Percentiles rank a stretch among this genome's conserved stretches.
Evolutionary conservation across 169 alveolate genomes (phyloP).

Genomic region (Condylostoma magnum): DNA sequence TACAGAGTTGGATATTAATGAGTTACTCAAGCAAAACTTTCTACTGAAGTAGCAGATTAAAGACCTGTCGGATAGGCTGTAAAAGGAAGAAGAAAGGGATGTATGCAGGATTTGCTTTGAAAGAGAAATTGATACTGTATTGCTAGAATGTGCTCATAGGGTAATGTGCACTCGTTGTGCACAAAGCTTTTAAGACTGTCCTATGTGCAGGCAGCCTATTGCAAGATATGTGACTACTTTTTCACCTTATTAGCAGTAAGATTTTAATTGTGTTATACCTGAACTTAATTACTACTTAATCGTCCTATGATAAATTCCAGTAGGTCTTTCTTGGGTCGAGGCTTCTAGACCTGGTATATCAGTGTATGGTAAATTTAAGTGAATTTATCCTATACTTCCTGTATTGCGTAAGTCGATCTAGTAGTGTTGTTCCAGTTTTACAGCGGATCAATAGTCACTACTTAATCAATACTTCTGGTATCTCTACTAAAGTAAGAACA

Average conservation of each 20-base stretch:
- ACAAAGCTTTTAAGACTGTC: slow-evolving; percentile 22
- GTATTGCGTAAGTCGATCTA: background rate
- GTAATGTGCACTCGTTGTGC: slow-evolving; percentile 65
- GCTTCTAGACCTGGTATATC: too few relatives aligned
- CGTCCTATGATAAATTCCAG: too few relatives aligned
- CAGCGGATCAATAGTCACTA: slow-evolving; percentile 15
- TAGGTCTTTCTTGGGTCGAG: too few relatives aligned
- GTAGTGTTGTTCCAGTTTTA: background rate
- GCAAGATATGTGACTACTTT: slow-evolving; percentile 1
- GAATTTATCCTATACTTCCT: too few relatives aligned
- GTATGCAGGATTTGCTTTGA: slow-evolving; percentile 71
- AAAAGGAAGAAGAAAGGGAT: slow-evolving; percentile 53
- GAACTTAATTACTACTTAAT: too few relatives aligned
- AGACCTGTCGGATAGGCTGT: slow-evolving; percentile 48
- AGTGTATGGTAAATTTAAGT: too few relatives aligned
- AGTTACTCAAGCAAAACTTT: slow-evolving; percentile 26
- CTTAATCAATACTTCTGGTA: background rate
- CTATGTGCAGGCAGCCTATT: slow-evolving; percentile 19
- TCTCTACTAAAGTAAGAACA: background rate
- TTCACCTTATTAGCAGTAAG: background rate
- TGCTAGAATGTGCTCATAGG: slow-evolving; percentile 75
- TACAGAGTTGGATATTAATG: slow-evolving; percentile 26
- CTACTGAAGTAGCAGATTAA: slow-evolving; percentile 44
- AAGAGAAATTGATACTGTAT: slow-evolving; percentile 71
- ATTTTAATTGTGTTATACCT: background rate